A percentile compares a stretch with the other conserved stretches of the same genome.
phyloP scores from a whole-genome alignment of 2,329 filamentous ascomycete species.

The Penicillium digitatum region DNA sequence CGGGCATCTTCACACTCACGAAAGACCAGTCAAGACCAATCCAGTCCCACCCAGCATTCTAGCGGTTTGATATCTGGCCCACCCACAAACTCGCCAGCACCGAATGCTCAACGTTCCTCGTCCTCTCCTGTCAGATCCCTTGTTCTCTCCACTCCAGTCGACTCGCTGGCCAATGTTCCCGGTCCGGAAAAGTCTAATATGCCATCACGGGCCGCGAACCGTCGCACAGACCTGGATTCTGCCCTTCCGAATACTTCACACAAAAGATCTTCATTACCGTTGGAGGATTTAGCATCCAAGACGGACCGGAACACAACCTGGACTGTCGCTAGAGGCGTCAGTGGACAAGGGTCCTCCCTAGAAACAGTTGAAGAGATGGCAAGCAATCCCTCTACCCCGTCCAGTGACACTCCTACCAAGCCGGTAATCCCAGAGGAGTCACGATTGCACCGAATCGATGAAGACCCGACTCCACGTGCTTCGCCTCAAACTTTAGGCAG shows the following conservation, averaged over 20 bases:
- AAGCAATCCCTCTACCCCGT: constrained; percentile 70
- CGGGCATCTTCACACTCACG: constrained; percentile 53
- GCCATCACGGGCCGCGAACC: constrained; percentile 33
- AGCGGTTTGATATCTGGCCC: constrained; percentile 39
- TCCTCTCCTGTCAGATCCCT: constrained; percentile 65
- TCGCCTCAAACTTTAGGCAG: constrained; percentile 54
- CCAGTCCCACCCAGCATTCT: constrained; percentile 55
- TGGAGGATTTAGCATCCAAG: constrained; percentile 29
- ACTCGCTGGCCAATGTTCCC: constrained; percentile 59
- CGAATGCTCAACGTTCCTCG: constrained; percentile 62
- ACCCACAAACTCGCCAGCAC: constrained; percentile 53
- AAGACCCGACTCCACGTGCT: constrained; percentile 38
- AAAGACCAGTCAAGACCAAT: constrained; percentile 62
- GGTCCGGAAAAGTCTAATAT: constrained; percentile 60
- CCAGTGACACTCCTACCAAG: constrained; percentile 41
- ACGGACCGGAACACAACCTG: constrained; percentile 41
- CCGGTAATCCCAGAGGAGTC: constrained; percentile 37
- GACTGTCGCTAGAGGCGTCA: constrained; percentile 57
- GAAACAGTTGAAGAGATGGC: constrained; percentile 86
- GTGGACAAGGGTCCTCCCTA: constrained; percentile 59
- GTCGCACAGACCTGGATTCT: constrained; percentile 30
- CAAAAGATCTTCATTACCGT: constrained; percentile 28
- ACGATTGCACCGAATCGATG: constrained; percentile 35
- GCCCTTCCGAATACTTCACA: constrained; percentile 37
- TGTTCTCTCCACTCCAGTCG: constrained; percentile 58